Conservation (phyloP, 306 rosid species). For the Alnus glutinosa region DNA sequence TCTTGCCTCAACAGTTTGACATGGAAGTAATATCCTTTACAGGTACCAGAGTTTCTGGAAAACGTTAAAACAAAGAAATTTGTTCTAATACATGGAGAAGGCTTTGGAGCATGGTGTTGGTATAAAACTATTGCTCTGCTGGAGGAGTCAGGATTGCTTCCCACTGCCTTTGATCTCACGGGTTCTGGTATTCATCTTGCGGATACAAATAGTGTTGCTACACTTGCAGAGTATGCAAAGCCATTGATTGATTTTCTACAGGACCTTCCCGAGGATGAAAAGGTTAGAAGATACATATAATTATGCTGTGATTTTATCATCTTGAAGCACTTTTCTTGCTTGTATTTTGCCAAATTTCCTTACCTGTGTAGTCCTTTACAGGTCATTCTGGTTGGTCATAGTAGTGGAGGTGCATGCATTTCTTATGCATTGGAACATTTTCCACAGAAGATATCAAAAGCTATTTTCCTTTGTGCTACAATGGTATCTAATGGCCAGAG, state of each 20-base stretch:
- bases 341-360: conserved; percentile 18
- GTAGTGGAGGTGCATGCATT: conserved; percentile 94
- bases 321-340: conserved; percentile 18
- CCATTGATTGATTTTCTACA: conserved; percentile 75
- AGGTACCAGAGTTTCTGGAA: conserved; percentile 62
- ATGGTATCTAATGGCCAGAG: conserved; percentile 88
- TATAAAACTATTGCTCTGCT: conserved; percentile 82
- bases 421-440: conserved; percentile 91
- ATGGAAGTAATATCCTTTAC: conserved; percentile 16
- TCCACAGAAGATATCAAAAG: conserved; percentile 75
- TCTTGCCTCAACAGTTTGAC: neutral
- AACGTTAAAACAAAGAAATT: conserved; percentile 63
- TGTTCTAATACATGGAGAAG: conserved; percentile 86
- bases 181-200: conserved; percentile 95
- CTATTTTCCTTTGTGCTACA: conserved; percentile 86
- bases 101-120: conserved; percentile 99
- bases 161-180: conserved; percentile 78
- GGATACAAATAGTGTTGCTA: conserved; percentile 57
- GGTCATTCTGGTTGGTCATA: conserved; percentile 94
- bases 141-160: conserved; percentile 79
- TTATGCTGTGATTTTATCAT: conserved; percentile 5
- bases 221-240: conserved; percentile 80
- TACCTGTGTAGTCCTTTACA: conserved; percentile 37
- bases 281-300: conserved; percentile 48
- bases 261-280: conserved; percentile 78